Percentiles rank a stretch among this genome's conserved stretches.
Conservation (phyloP, 2,329 filamentous ascomycete species). For the Ceratocystis papillata region DNA sequence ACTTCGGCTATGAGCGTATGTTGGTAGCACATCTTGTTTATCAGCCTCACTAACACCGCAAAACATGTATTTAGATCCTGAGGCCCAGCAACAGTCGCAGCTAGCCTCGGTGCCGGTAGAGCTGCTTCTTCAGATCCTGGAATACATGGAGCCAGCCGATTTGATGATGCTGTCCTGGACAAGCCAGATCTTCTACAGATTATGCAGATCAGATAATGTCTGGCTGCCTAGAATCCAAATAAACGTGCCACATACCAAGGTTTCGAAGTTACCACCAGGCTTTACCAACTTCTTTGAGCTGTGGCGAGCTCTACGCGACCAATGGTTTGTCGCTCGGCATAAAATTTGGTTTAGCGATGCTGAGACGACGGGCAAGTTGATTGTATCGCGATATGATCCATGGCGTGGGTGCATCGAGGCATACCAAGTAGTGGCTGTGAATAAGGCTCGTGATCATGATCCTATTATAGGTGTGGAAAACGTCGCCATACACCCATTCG, state of each 20-base stretch:
- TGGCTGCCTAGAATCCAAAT: conserved; percentile 63
- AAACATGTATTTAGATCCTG: background rate
- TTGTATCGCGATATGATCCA: conserved; percentile 67
- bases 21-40: background rate
- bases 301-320: conserved; percentile 27
- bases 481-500: conserved; percentile 55
- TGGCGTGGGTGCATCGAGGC: conserved; percentile 66
- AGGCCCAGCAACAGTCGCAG: background rate
- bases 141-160: conserved; percentile 53
- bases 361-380: conserved; percentile 60
- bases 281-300: conserved; percentile 12
- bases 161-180: conserved; percentile 50
- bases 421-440: conserved; percentile 60
- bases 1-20: background rate
- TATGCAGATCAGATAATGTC: conserved; percentile 54
- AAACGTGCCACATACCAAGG: conserved; percentile 47
- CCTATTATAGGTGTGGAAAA: background rate
- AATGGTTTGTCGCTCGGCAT: conserved; percentile 72
- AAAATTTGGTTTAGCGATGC: conserved; percentile 80
- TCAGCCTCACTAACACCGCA: background rate
- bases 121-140: conserved; percentile 60
- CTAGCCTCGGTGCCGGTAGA: conserved; percentile 59
- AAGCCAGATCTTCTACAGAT: conserved; percentile 49
- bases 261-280: conserved; percentile 37
- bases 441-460: conserved; percentile 23